Evolutionary conservation across 2,329 filamentous ascomycete species (phyloP).

Genomic region (Trichoderma lentiforme): DNA sequence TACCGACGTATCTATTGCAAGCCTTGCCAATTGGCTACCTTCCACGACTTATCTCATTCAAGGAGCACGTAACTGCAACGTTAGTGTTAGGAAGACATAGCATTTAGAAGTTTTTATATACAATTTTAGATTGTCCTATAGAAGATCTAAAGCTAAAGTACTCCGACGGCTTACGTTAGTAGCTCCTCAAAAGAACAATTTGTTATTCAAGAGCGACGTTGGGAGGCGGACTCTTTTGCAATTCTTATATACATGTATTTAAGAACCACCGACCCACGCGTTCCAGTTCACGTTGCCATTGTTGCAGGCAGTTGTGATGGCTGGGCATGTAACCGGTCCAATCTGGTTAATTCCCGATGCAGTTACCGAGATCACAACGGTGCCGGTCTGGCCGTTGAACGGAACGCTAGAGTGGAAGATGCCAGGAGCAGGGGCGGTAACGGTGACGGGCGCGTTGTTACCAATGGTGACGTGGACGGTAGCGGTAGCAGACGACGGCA

Average conservation of each 20-base stretch:
- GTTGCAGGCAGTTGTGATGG: constrained; percentile 14
- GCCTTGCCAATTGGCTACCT: too few species aligned
- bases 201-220: neutral
- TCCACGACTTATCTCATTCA: too few species aligned
- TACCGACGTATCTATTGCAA: too few species aligned
- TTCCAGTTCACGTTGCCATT: constrained; percentile 20
- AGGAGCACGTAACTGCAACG: too few species aligned
- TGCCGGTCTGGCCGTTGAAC: constrained; percentile 25
- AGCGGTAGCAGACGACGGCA: constrained; percentile 23
- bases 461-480: constrained; percentile 30
- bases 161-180: too few species aligned
- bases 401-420: constrained; percentile 32
- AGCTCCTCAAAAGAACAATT: too few species aligned
- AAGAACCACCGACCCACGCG: constrained; percentile 18
- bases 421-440: constrained; percentile 22
- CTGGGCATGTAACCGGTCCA: constrained; percentile 10
- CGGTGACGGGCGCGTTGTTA: constrained; percentile 7
- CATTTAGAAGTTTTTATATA: too few species aligned
- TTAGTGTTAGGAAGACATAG: too few species aligned
- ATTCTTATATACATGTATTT: neutral
- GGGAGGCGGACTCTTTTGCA: neutral
- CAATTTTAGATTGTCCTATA: too few species aligned
- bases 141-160: too few species aligned
- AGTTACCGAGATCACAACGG: constrained; percentile 24
- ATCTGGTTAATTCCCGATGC: neutral